phyloP scores from a whole-genome alignment of 352 stramenopile species.

The Globisporangium perplexum region DNA sequence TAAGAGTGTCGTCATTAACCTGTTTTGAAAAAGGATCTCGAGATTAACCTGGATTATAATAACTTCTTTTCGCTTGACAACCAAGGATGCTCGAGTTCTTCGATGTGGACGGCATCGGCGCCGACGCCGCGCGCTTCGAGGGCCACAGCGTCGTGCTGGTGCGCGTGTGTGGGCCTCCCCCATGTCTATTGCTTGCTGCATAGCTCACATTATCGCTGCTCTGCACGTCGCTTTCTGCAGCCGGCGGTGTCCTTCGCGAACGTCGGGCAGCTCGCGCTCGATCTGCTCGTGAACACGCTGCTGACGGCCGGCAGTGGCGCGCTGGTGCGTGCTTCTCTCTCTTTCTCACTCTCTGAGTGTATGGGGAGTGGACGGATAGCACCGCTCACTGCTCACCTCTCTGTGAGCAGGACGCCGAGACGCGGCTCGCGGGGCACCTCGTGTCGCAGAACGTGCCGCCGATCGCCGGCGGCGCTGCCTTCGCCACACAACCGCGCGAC shows the following conservation, averaged over 20 bases:
- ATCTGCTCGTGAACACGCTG: slow-evolving; percentile 72
- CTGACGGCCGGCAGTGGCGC: slow-evolving; percentile 33
- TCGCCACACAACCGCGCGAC: slow-evolving; percentile 29
- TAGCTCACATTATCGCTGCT: no score
- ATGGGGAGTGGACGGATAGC: background rate
- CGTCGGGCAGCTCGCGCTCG: slow-evolving; percentile 70
- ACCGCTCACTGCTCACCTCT: background rate
- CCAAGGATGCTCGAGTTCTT: slow-evolving; percentile 10
- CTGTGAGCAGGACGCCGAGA: slow-evolving; percentile 22
- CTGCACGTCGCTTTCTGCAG: no score
- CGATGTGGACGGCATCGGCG: background rate
- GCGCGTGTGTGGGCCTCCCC: slow-evolving; percentile 5
- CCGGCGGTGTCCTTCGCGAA: slow-evolving; percentile 78
- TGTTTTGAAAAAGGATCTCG: no score
- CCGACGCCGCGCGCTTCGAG: slow-evolving; percentile 28
- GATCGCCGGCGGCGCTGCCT: slow-evolving; percentile 53
- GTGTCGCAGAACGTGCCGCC: slow-evolving; percentile 54
- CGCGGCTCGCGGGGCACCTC: slow-evolving; percentile 43
- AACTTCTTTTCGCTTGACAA: no score
- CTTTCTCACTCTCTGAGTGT: background rate
- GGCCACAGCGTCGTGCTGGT: slow-evolving; percentile 57
- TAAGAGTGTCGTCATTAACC: no score
- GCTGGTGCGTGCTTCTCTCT: slow-evolving; percentile 26
- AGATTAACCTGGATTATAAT: no score
- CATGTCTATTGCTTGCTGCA: background rate